Conservation (phyloP, 495 filamentous ascomycete genomes). For the Penicillium samsonianum region DNA sequence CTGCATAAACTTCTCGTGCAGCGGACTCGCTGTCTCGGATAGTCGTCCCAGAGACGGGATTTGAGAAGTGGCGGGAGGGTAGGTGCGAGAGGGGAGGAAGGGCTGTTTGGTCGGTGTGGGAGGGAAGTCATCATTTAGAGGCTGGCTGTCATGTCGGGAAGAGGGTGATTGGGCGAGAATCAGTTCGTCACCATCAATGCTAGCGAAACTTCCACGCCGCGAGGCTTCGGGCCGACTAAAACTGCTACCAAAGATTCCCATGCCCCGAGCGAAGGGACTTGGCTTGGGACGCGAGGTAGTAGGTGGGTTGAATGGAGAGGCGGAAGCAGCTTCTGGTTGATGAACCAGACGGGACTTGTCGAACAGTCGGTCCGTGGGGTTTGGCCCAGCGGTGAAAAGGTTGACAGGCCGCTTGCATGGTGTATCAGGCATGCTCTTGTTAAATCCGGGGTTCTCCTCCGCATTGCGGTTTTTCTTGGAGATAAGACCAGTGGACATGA, state of each 20-base stretch:
- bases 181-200: slow-evolving; percentile 72
- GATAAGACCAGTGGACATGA: slow-evolving; percentile 91
- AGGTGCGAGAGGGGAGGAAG: slow-evolving; percentile 47
- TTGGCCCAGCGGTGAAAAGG: slow-evolving; percentile 63
- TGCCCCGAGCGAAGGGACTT: slow-evolving; percentile 65
- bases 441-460: slow-evolving; percentile 45
- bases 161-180: slow-evolving; percentile 56
- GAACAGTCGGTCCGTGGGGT: slow-evolving; percentile 55
- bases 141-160: slow-evolving; percentile 58
- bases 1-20: slow-evolving; percentile 47
- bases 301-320: slow-evolving; percentile 62
- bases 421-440: slow-evolving; percentile 76
- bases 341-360: slow-evolving; percentile 54
- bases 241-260: slow-evolving; percentile 66
- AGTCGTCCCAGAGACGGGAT: slow-evolving; percentile 42
- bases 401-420: slow-evolving; percentile 84
- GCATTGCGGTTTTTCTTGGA: slow-evolving; percentile 75
- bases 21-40: slow-evolving; percentile 36
- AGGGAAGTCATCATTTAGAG: slow-evolving; percentile 73
- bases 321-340: slow-evolving; percentile 65
- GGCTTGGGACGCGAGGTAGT: slow-evolving; percentile 43
- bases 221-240: slow-evolving; percentile 53
- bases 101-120: slow-evolving; percentile 89
- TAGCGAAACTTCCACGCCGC: slow-evolving; percentile 73
- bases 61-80: slow-evolving; percentile 44